Conservation (phyloP, 2,329 filamentous ascomycete species). For the Penicillium sp. region DNA sequence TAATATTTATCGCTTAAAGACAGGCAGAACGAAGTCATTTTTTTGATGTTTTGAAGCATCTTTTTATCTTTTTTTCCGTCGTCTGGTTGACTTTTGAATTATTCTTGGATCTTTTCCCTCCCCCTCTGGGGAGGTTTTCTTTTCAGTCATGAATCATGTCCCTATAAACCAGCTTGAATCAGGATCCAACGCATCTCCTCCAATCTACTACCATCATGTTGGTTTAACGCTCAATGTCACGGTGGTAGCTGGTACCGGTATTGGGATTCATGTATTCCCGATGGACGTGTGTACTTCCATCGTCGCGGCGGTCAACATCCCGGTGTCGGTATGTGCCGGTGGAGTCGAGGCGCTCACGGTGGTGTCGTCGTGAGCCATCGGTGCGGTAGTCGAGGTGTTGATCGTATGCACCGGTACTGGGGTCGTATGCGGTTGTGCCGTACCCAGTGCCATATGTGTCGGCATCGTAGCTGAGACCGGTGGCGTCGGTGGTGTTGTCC, state of each 20-base stretch:
- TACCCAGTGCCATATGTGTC: constrained; percentile 27
- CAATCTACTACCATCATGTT: not conserved
- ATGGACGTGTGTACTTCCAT: constrained; percentile 31
- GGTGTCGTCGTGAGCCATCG: constrained; percentile 26
- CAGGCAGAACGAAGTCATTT: not conserved
- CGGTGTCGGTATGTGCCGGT: constrained; percentile 33
- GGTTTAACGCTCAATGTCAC: constrained; percentile 31
- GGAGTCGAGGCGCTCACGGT: constrained; percentile 32
- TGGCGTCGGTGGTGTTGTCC: constrained; percentile 14
- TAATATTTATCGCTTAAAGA: not conserved
- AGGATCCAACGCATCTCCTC: constrained; percentile 1
- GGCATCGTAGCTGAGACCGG: constrained; percentile 18
- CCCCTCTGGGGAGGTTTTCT: not conserved
- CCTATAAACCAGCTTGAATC: constrained; percentile 8
- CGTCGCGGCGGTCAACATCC: constrained; percentile 32
- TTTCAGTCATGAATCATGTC: constrained; percentile 8
- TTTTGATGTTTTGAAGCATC: constrained; percentile 3
- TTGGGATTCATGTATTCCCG: constrained; percentile 36
- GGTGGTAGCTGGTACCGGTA: constrained; percentile 34
- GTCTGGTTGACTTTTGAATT: not conserved
- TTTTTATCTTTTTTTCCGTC: constrained; percentile 14
- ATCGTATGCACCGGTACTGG: constrained; percentile 31
- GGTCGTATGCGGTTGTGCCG: constrained; percentile 27
- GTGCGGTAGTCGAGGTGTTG: constrained; percentile 36
- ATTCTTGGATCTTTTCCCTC: not conserved